phyloP scores from a whole-genome alignment of 2,329 filamentous ascomycete genomes.

The Zasmidium cellare region DNA sequence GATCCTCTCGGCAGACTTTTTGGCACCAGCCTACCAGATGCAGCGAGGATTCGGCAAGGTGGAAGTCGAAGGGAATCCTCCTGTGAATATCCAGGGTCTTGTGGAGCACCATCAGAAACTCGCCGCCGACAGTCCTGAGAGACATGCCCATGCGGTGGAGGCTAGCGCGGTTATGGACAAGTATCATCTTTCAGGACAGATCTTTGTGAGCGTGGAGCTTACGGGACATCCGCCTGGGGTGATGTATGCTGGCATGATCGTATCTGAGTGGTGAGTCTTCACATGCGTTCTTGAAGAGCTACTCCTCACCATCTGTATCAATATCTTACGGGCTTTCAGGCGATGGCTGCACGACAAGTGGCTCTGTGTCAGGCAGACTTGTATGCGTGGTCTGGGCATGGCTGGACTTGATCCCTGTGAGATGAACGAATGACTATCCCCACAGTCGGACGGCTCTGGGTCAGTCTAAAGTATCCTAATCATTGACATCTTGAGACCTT shows the following conservation, averaged over 20 bases:
- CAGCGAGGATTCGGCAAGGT: background rate
- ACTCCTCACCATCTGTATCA: background rate
- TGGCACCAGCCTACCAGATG: background rate
- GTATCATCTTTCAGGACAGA: background rate
- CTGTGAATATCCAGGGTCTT: background rate
- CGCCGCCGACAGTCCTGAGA: background rate
- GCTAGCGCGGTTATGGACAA: background rate
- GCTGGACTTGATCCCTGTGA: background rate
- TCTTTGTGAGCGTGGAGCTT: slow-evolving; percentile 2
- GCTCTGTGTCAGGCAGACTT: background rate
- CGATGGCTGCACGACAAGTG: background rate
- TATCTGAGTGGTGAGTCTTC: background rate
- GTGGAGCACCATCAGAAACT: background rate
- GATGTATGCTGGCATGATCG: background rate
- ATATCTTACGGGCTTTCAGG: background rate
- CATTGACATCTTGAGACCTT: too few species aligned
- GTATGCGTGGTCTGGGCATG: background rate
- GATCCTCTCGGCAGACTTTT: background rate
- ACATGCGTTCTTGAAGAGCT: background rate
- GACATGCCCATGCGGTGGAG: background rate
- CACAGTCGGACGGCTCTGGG: too few species aligned
- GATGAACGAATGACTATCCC: background rate
- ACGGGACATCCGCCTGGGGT: slow-evolving; percentile 3
- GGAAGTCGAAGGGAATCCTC: background rate
- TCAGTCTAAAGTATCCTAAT: too few species aligned